Evolutionary conservation across 306 rosid species (phyloP).

Genomic region (Medicago ruthenica): DNA sequence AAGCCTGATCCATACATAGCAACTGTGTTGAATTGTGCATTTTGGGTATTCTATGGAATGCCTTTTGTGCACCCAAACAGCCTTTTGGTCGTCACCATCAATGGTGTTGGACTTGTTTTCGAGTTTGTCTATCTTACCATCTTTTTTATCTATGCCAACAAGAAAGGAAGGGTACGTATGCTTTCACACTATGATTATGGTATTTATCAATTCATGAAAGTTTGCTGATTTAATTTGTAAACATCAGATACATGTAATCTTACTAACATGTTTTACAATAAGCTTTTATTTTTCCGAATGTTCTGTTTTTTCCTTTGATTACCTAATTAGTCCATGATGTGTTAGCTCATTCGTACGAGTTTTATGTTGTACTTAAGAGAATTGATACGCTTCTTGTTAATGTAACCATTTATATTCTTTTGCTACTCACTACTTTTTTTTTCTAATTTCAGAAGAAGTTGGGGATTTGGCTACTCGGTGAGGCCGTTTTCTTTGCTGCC

Average conservation of each 20-base stretch:
- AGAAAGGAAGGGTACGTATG: slow-evolving; percentile 59
- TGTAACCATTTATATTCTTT: not conserved
- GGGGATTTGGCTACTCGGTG: not conserved
- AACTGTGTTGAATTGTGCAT: slow-evolving; percentile 64
- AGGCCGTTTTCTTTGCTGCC: slow-evolving; percentile 46
- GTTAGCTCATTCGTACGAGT: not conserved
- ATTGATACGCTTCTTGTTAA: not conserved
- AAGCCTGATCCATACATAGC: slow-evolving; percentile 69
- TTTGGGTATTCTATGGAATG: slow-evolving; percentile 82
- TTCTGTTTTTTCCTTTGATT: not conserved
- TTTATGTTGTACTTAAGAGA: no score
- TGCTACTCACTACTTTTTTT: slow-evolving; percentile 11
- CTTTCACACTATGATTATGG: not conserved
- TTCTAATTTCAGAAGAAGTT: slow-evolving; percentile 52
- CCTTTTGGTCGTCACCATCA: slow-evolving; percentile 64
- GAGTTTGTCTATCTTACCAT: slow-evolving; percentile 63
- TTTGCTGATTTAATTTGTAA: no score
- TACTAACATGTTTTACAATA: no score
- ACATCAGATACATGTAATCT: no score
- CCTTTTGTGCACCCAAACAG: slow-evolving; percentile 82
- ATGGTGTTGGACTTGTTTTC: slow-evolving; percentile 32
- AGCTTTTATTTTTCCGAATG: not conserved
- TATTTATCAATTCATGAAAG: no score
- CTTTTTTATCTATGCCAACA: slow-evolving; percentile 48
- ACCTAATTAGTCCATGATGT: no score